Conservation (phyloP, 2,329 filamentous ascomycete genomes). For the Colletotrichum higginsianum region DNA sequence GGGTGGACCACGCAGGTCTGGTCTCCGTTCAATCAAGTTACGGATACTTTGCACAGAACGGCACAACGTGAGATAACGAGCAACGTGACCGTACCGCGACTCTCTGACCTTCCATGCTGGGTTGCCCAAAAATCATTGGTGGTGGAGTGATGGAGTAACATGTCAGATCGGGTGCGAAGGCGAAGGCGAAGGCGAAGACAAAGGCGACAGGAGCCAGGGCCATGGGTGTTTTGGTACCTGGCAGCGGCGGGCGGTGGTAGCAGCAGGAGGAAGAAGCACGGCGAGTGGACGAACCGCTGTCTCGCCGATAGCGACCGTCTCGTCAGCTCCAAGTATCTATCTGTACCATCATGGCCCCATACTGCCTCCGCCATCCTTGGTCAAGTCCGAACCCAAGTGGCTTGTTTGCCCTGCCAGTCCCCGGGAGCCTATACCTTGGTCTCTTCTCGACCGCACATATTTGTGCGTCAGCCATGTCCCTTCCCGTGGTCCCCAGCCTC, state of each 20-base stretch:
- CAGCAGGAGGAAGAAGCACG: background rate
- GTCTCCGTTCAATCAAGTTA: background rate
- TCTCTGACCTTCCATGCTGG: slow-evolving; percentile 4
- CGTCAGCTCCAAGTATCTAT: slow-evolving; percentile 5
- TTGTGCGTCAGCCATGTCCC: slow-evolving; percentile 16
- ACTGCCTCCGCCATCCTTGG: background rate
- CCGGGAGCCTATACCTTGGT: background rate
- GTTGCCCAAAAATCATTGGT: background rate
- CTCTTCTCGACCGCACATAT: slow-evolving; percentile 1
- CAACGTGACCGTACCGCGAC: background rate
- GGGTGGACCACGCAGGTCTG: background rate
- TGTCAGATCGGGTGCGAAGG: slow-evolving; percentile 6
- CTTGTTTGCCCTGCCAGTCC: background rate
- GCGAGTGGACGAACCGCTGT: slow-evolving; percentile 15
- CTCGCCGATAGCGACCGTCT: slow-evolving; percentile 28
- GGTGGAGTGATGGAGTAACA: background rate
- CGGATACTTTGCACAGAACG: background rate
- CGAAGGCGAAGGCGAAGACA: slow-evolving; percentile 6
- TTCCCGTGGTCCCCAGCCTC: slow-evolving; percentile 26
- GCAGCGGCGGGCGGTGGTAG: background rate
- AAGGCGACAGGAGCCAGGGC: background rate
- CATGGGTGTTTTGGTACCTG: slow-evolving; percentile 21
- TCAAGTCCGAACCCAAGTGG: background rate
- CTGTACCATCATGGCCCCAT: background rate
- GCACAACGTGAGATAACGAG: slow-evolving; percentile 2